phyloP scores from a whole-genome alignment of 805 yeast species.

The Hyphopichia homilentoma region DNA sequence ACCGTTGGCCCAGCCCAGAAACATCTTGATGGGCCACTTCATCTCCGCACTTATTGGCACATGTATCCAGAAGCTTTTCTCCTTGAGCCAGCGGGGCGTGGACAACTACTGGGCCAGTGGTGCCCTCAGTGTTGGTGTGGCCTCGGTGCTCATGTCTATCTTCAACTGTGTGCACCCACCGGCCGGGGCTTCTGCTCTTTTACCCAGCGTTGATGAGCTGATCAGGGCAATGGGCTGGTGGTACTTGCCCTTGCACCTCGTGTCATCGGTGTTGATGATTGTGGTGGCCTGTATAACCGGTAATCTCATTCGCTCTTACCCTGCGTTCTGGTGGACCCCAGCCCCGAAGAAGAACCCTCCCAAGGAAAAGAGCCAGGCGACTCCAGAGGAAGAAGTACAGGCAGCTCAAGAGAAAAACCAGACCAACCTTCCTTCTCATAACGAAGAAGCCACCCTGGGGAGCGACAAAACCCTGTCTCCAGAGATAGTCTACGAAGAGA shows the following conservation, averaged over 20 bases:
- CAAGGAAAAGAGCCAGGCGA: constrained; percentile 2
- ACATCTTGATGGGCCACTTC: constrained; percentile 54
- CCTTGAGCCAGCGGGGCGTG: constrained; percentile 38
- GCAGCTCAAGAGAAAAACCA: background rate
- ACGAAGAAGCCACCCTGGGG: background rate
- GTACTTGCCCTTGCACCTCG: constrained; percentile 54
- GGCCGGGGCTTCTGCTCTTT: constrained; percentile 64
- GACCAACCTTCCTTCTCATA: background rate
- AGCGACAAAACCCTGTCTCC: too few species aligned
- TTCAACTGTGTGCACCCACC: constrained; percentile 66
- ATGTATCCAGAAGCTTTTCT: constrained; percentile 51
- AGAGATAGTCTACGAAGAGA: background rate
- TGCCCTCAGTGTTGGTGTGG: constrained; percentile 51
- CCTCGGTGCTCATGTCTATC: constrained; percentile 52
- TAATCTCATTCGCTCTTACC: constrained; percentile 51
- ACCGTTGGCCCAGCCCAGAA: constrained; percentile 66
- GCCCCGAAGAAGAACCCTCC: constrained; percentile 11
- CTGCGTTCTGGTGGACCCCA: constrained; percentile 59
- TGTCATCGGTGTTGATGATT: constrained; percentile 46
- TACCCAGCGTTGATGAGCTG: constrained; percentile 47
- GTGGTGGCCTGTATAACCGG: constrained; percentile 51
- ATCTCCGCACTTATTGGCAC: constrained; percentile 51
- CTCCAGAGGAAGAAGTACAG: background rate
- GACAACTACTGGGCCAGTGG: constrained; percentile 55
- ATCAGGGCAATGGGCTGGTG: constrained; percentile 60